Percentiles rank a stretch among this genome's conserved stretches.
phyloP scores from a whole-genome alignment of 768 basidiomycete genomes.

The Hydnomerulius pinastri region DNA sequence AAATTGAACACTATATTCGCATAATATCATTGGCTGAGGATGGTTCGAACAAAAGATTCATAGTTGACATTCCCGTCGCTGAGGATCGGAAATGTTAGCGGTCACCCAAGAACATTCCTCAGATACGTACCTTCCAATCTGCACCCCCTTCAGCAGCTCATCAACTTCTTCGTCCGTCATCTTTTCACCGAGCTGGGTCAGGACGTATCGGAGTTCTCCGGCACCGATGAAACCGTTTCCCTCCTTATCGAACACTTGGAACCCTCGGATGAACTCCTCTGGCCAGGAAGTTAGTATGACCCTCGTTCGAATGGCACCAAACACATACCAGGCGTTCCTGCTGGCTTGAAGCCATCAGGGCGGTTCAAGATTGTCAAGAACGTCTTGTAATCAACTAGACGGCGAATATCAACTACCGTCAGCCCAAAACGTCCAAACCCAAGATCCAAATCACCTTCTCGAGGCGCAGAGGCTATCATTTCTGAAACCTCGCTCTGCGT shows the following conservation, averaged over 20 bases:
- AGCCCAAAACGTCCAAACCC: neutral
- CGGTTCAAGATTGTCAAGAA: constrained; percentile 92
- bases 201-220: constrained; percentile 72
- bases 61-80: constrained; percentile 98
- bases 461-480: constrained; percentile 69
- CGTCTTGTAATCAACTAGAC: constrained; percentile 85
- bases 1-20: no score
- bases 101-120: neutral
- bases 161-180: constrained; percentile 98
- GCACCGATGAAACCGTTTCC: constrained; percentile 73
- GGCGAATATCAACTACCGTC: neutral
- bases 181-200: constrained; percentile 97
- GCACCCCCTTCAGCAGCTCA: constrained; percentile 94
- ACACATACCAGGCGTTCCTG: constrained; percentile 83
- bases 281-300: constrained; percentile 5
- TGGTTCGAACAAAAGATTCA: constrained; percentile 93
- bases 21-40: constrained; percentile 73
- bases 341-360: constrained; percentile 96
- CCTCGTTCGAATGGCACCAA: neutral
- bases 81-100: constrained; percentile 9
- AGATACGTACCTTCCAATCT: constrained; percentile 80
- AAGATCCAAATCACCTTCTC: constrained; percentile 58
- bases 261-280: constrained; percentile 99
- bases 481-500: constrained; percentile 96
- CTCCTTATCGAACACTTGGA: constrained; percentile 95